These are phyloP conservation scores for Penicillium sp. DNA, from an alignment of 2,329 filamentous ascomycete species.

Conservation along the genomic window DNA sequence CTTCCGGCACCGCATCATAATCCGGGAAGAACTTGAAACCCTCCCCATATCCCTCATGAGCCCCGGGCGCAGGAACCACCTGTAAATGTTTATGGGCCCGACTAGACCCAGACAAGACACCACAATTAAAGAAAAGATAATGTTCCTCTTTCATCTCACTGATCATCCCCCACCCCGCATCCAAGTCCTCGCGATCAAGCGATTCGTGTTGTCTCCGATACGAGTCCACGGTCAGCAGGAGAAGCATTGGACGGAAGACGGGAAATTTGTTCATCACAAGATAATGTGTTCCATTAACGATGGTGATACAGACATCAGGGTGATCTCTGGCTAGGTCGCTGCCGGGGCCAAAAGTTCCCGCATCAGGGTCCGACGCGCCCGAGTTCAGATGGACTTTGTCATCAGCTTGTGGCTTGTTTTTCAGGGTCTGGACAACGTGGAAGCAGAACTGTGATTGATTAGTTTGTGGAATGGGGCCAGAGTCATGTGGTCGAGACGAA, in stretches of 20 bases:
- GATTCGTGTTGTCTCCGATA: conserved; percentile 49
- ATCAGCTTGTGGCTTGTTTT: conserved; percentile 9
- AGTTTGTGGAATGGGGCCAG: neutral
- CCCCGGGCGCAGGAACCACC: conserved; percentile 11
- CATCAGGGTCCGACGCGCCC: neutral
- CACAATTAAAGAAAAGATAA: conserved; percentile 52
- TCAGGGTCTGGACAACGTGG: conserved; percentile 5
- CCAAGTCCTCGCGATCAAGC: conserved; percentile 43
- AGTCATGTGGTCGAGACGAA: conserved; percentile 5
- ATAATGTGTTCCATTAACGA: conserved; percentile 45
- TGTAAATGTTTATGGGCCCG: conserved; percentile 55
- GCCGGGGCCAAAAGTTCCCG: conserved; percentile 18
- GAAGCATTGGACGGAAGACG: conserved; percentile 49
- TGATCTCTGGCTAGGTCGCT: conserved; percentile 46
- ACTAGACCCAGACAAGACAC: conserved; percentile 47
- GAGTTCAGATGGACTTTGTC: neutral
- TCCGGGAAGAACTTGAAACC: conserved; percentile 16
- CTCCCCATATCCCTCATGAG: conserved; percentile 4
- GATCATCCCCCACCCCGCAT: conserved; percentile 38
- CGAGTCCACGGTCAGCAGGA: conserved; percentile 51
- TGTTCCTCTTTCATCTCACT: conserved; percentile 29
- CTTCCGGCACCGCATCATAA: neutral
- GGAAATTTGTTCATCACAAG: conserved; percentile 53
- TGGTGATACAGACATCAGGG: conserved; percentile 43
- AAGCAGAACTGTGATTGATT: conserved; percentile 8